A percentile compares a stretch with the other conserved stretches of the same genome.
These are phyloP conservation scores for Colletotrichum paranaense DNA, from an alignment of 2,329 filamentous ascomycete species.

Conservation along the genomic window DNA sequence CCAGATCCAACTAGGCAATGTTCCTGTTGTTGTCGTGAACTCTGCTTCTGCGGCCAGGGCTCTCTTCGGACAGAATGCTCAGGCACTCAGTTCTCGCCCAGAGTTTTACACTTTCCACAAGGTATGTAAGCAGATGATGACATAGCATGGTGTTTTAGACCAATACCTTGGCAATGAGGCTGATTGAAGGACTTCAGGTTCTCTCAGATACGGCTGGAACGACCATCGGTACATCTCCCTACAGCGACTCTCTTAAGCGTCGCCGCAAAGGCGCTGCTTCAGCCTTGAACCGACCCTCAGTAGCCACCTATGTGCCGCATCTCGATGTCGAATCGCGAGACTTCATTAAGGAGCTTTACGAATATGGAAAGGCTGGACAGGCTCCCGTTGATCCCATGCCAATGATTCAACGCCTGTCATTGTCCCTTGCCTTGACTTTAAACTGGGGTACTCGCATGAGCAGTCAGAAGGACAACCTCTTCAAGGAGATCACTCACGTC, in stretches of 20 bases:
- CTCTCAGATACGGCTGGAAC: constrained; percentile 74
- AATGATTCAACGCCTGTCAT: constrained; percentile 72
- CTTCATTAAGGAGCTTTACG: constrained; percentile 70
- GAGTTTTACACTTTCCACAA: constrained; percentile 71
- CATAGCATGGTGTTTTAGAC: neutral
- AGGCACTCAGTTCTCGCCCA: constrained; percentile 65
- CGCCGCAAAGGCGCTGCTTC: constrained; percentile 73
- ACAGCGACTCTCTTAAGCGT: constrained; percentile 72
- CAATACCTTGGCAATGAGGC: too few relatives aligned
- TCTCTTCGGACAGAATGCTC: constrained; percentile 63
- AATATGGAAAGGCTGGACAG: constrained; percentile 65
- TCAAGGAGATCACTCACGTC: constrained; percentile 71
- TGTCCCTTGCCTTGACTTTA: constrained; percentile 72
- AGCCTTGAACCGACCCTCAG: constrained; percentile 73
- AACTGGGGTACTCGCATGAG: constrained; percentile 74
- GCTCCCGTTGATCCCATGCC: constrained; percentile 72
- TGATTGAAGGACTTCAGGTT: constrained; percentile 51
- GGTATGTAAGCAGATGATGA: constrained; percentile 53
- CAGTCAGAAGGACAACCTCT: constrained; percentile 66
- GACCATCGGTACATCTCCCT: constrained; percentile 76
- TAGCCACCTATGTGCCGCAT: constrained; percentile 71
- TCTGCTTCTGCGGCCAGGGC: constrained; percentile 61
- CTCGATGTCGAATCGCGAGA: constrained; percentile 72
- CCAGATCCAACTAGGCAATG: constrained; percentile 68
- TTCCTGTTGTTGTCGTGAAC: constrained; percentile 67